Conservation (phyloP, 2,329 filamentous ascomycete species). For the Arachnopeziza araneosa region DNA sequence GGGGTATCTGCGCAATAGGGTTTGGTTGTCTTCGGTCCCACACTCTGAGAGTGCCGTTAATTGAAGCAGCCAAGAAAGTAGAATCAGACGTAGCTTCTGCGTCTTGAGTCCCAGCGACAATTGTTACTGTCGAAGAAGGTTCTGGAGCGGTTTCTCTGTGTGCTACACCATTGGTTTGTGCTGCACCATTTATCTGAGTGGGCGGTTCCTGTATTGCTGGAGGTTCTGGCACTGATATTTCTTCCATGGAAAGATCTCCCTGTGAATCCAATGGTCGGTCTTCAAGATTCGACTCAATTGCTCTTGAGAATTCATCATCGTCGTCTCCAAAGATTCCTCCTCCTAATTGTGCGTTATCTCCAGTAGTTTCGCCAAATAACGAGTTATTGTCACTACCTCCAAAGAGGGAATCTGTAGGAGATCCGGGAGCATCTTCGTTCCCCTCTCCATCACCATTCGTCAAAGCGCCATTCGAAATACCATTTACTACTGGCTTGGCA, state of each 20-base stretch:
- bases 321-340: constrained; percentile 71
- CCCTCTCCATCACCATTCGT: constrained; percentile 38
- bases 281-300: constrained; percentile 50
- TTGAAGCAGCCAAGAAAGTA: constrained; percentile 82
- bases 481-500: constrained; percentile 51
- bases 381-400: constrained; percentile 71
- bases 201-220: background rate
- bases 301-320: constrained; percentile 74
- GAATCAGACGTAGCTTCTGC: constrained; percentile 60
- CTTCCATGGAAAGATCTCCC: constrained; percentile 24
- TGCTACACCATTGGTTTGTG: background rate
- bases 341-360: constrained; percentile 43
- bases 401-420: constrained; percentile 69
- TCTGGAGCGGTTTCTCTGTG: constrained; percentile 1
- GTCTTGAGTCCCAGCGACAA: constrained; percentile 40
- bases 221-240: background rate
- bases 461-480: constrained; percentile 34
- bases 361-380: constrained; percentile 77
- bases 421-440: constrained; percentile 53
- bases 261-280: constrained; percentile 23
- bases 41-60: constrained; percentile 82
- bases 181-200: constrained; percentile 12
- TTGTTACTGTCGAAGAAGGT: constrained; percentile 3
- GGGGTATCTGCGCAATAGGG: constrained; percentile 73
- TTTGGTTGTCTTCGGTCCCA: constrained; percentile 80